Base-by-base conservation (phyloP, 2,329 filamentous ascomycete genomes). In the Emmonsia crescens region DNA sequence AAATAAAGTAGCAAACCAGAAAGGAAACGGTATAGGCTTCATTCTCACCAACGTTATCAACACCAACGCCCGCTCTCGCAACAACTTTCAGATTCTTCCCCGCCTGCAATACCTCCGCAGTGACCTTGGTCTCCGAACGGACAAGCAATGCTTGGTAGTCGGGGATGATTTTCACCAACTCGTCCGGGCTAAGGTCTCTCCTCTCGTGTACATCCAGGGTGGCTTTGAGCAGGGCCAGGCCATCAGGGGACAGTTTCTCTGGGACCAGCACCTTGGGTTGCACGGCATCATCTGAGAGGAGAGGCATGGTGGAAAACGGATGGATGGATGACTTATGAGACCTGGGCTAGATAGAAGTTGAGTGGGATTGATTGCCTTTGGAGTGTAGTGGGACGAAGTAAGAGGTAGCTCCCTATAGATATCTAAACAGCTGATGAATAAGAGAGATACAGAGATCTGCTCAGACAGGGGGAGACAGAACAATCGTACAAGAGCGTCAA, bases 91-190 rank as follows among this genome's bases (percentile, higher is more conserved):
- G 80, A 63, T 84, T 87, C 66, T 79, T 83, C 10, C 84, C 89
- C 1, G 85, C 86, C 14, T 78, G 75, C 14, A 93, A 79, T 0
- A 93, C 79, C 2, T 81, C 77, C 0, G 86, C 81, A 0, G 87
- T 92, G 63, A 93, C 89, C 70, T 91, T 88, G 1, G 89, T 93
- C 75, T 91, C 89, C 44, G 89, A 92, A 2, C 89, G 85, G 48
- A 93, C 85, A 63, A 93, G 89, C 59, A 93, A 80, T 24, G 87
- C 89, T 56, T 91, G 84, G 72, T 92, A 92, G 27, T 81, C 77
- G 0, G 85, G 82, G 62, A 93, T 91, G 62, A 87, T 80, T n/a
- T 76, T 66, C 49, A 86, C 74, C 24, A 93, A 80, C 65, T 91
- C 83, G 1, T 85, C 79, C 0, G 86, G 74, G 2, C 80, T 81